Evolutionary conservation across 2,329 filamentous ascomycete species (phyloP).

Genomic region (Bipolaris victoriae): DNA sequence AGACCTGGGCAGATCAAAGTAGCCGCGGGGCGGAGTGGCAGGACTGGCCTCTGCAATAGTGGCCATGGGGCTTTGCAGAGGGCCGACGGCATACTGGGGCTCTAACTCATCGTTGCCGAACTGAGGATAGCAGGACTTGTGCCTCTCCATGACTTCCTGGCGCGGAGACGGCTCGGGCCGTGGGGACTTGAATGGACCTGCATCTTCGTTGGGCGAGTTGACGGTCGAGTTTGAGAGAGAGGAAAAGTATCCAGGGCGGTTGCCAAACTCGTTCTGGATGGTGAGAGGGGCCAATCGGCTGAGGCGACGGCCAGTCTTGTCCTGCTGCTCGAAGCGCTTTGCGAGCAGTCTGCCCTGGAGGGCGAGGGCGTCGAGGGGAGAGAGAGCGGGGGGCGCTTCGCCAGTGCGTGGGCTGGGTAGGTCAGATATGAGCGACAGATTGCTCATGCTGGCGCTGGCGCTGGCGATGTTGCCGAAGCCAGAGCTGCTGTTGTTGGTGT

Average conservation of each 20-base stretch:
- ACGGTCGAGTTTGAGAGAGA: slow-evolving; percentile 65
- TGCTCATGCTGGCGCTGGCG: slow-evolving; percentile 42
- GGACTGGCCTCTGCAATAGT: slow-evolving; percentile 45
- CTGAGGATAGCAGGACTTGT: slow-evolving; percentile 47
- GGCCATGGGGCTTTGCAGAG: slow-evolving; percentile 42
- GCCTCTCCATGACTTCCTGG: slow-evolving; percentile 39
- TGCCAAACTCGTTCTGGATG: slow-evolving; percentile 79
- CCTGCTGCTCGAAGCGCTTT: slow-evolving; percentile 80
- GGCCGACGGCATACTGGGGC: slow-evolving; percentile 30
- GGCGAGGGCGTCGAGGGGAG: slow-evolving; percentile 93
- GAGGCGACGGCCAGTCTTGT: slow-evolving; percentile 74
- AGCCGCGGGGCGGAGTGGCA: slow-evolving; percentile 41
- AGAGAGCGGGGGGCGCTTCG: slow-evolving; percentile 82
- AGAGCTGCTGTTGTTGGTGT: neutral
- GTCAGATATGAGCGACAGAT: slow-evolving; percentile 41
- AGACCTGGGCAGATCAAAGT: slow-evolving; percentile 56
- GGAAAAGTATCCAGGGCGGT: slow-evolving; percentile 81
- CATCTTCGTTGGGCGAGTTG: slow-evolving; percentile 61
- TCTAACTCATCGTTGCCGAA: slow-evolving; percentile 42
- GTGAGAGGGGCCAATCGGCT: slow-evolving; percentile 85
- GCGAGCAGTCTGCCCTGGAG: slow-evolving; percentile 87
- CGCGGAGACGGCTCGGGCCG: slow-evolving; percentile 35
- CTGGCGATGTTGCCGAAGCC: slow-evolving; percentile 23
- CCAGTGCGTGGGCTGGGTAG: slow-evolving; percentile 58
- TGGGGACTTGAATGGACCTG: slow-evolving; percentile 38